These are phyloP conservation scores for Mycena sp. DNA, from an alignment of 1,284 basidiomycete species.

Conservation along the genomic window DNA sequence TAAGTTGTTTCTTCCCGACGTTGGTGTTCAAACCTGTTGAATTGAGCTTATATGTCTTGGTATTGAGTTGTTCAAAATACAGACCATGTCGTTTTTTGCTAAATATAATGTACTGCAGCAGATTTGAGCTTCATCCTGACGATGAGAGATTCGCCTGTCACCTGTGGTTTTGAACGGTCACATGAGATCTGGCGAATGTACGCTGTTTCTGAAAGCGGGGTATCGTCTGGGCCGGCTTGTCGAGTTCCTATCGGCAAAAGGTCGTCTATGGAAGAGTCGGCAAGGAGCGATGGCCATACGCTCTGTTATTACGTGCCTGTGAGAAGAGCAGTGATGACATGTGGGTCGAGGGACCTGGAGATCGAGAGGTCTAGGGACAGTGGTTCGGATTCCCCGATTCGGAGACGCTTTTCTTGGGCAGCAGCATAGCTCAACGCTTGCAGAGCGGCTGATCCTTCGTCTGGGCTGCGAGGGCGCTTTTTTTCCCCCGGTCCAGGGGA, in stretches of 20 bases:
- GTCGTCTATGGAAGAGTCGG: slow-evolving; percentile 27
- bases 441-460: slow-evolving; percentile 27
- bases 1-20: slow-evolving; percentile 14
- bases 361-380: slow-evolving; percentile 33
- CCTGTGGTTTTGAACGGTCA: slow-evolving; percentile 26
- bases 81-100: slow-evolving; percentile 26
- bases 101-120: slow-evolving; percentile 34
- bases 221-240: slow-evolving; percentile 34
- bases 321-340: slow-evolving; percentile 35
- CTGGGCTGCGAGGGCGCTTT: slow-evolving; percentile 29
- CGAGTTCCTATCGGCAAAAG: slow-evolving; percentile 35
- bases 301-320: slow-evolving; percentile 21
- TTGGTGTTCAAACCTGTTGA: too few species aligned
- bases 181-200: slow-evolving; percentile 30
- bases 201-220: slow-evolving; percentile 21
- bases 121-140: slow-evolving; percentile 4
- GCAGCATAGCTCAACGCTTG: slow-evolving; percentile 33
- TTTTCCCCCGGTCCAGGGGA: slow-evolving; percentile 4
- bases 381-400: slow-evolving; percentile 28
- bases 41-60: not conserved
- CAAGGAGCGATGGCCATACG: not conserved
- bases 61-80: not conserved
- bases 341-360: slow-evolving; percentile 30
- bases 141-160: slow-evolving; percentile 1
- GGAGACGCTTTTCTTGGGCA: slow-evolving; percentile 30